Conservation (phyloP, 2,329 filamentous ascomycete species). For the Colletotrichum eleusines region DNA sequence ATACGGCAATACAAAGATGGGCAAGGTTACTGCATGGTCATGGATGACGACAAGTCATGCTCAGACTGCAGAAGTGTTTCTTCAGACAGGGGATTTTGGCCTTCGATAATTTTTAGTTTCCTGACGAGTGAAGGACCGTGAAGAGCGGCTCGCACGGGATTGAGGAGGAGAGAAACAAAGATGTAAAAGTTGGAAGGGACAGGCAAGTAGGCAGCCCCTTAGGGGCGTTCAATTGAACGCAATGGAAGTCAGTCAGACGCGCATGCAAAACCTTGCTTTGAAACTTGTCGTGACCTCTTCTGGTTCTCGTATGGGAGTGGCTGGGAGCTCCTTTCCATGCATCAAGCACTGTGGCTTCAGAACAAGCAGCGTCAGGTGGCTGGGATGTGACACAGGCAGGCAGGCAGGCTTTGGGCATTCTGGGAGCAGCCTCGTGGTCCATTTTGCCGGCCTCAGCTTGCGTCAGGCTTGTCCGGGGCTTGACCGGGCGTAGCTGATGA, state of each 20-base stretch:
- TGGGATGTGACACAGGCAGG: constrained; percentile 14
- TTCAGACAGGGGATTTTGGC: constrained; percentile 33
- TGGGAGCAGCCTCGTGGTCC: not conserved
- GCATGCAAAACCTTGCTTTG: not conserved
- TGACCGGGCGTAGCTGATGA: constrained; percentile 17
- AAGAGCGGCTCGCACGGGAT: constrained; percentile 1
- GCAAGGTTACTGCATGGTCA: constrained; percentile 39
- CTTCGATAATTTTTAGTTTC: constrained; percentile 41
- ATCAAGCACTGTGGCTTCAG: not conserved
- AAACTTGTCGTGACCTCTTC: not conserved
- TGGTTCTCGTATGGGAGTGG: not conserved
- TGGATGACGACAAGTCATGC: constrained; percentile 27
- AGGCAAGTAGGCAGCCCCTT: constrained; percentile 34
- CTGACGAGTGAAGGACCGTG: constrained; percentile 17
- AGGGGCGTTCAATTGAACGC: constrained; percentile 34
- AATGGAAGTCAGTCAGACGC: constrained; percentile 32
- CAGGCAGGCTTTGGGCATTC: constrained; percentile 4
- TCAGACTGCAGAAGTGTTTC: constrained; percentile 24
- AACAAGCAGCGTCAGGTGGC: not conserved
- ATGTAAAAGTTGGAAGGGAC: constrained; percentile 32
- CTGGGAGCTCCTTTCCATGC: not conserved
- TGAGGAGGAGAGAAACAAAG: constrained; percentile 1
- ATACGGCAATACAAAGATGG: constrained; percentile 42
- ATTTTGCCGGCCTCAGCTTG: not conserved
- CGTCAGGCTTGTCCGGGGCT: not conserved